Evolutionary conservation across 2,329 filamentous ascomycete genomes (phyloP), one percentile per base, ranked within the genome.

Genomic region (Capronia epimyces): DNA sequence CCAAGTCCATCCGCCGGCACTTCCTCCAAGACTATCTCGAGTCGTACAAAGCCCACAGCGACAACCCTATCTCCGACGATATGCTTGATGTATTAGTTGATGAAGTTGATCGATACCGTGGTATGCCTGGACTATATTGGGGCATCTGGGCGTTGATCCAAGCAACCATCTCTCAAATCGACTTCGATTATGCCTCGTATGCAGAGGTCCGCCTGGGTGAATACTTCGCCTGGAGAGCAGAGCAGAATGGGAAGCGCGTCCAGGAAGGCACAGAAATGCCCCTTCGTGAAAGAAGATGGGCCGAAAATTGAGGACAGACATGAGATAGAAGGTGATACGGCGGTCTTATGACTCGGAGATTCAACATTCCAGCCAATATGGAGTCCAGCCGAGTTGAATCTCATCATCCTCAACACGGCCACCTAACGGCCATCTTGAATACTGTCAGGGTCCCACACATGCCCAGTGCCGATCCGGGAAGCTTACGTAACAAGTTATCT

Each of bases 81-180:
- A 72, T 77, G 29, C 75, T 84, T 2, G 76, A 81, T 44, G 80
- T 79, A 60, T 75, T 98, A 16, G 82, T 83, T 65, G 74, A 79
- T 3, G 89, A 97, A 67, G 87, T 98, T 2, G 90, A 98, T 67
- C 68, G 80, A 18, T 98, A 87, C 72, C 81, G 93, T 40, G 93
- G 90, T 37, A 79, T 96, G 12, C 93, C 93, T 0, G 93, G 93
- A 6, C 88, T 98, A 65, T 85, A 82, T 65, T 85, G 82, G 75
- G 93, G 93, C 20, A 89, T 96, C 51, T 98, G 93, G 93, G 86
- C 89, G 6, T 74, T 94, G 57, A 97, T 98, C 59, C 93, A 98
- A 73, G 87, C 90, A 2, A 87, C 82, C 48, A 97, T 98, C 59
- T 95, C 88, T 9, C 81, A 91, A 58, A 98, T 98, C 63, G 87